phyloP scores from a whole-genome alignment of 805 yeast species.

The Hanseniaspora hatyaiensis region DNA sequence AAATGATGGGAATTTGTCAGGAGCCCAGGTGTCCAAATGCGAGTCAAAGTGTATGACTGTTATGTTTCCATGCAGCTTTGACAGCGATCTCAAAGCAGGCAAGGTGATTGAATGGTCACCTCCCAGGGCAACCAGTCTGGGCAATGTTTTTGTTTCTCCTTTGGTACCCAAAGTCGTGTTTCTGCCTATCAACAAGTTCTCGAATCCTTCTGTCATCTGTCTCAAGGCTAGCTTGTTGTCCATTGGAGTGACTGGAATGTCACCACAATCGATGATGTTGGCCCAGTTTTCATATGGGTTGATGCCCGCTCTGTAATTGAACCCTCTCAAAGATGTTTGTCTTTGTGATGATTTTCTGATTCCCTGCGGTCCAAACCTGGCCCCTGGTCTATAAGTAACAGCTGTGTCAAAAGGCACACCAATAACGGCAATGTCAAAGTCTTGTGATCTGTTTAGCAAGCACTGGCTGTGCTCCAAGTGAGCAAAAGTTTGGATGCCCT shows the following conservation, averaged over 20 bases:
- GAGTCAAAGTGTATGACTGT: conserved; percentile 77
- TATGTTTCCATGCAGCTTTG: conserved; percentile 50
- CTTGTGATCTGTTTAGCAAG: conserved; percentile 35
- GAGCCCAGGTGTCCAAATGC: conserved; percentile 74
- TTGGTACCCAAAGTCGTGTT: conserved; percentile 19
- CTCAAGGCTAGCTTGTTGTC: conserved; percentile 52
- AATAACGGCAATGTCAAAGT: conserved; percentile 58
- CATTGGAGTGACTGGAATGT: conserved; percentile 56
- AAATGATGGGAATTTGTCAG: conserved; percentile 53
- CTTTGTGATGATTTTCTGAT: conserved; percentile 59
- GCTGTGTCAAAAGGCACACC: conserved; percentile 84
- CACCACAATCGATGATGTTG: conserved; percentile 52
- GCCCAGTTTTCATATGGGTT: conserved; percentile 50
- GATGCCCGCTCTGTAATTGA: conserved; percentile 51
- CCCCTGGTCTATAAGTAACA: conserved; percentile 66
- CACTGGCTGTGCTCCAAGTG: conserved; percentile 55
- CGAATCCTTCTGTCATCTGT: conserved; percentile 49
- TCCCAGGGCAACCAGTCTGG: conserved; percentile 61
- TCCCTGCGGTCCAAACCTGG: conserved; percentile 71
- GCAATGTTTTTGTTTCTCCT: conserved; percentile 17
- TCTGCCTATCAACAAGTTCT: conserved; percentile 37
- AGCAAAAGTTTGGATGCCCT: conserved; percentile 61
- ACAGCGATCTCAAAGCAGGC: conserved; percentile 58
- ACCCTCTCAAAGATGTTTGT: conserved; percentile 58
- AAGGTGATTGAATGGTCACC: conserved; percentile 73